Evolutionary conservation across 169 alveolate species (phyloP).

Genomic region (Plasmodium vinckei): DNA sequence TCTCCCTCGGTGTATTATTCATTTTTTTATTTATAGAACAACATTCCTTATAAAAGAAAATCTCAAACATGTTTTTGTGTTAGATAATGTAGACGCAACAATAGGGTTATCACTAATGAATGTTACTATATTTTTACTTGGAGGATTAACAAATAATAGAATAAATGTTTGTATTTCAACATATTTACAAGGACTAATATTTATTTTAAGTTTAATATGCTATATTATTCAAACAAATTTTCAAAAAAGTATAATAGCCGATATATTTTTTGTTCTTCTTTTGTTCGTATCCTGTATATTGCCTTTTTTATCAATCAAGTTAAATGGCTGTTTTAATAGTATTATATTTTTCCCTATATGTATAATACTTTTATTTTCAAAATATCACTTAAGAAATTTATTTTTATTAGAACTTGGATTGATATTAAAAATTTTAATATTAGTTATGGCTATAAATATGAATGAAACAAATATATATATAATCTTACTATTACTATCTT

Average conservation of each 20-base stretch:
- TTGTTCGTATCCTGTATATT: constrained; percentile 35
- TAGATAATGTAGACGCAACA: constrained; percentile 29
- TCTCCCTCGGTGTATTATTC: no score
- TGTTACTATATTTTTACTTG: constrained; percentile 36
- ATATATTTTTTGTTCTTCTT: constrained; percentile 29
- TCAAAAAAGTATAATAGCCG: constrained; percentile 14
- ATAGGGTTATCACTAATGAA: constrained; percentile 60
- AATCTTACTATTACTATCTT: constrained; percentile 5
- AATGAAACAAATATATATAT: constrained; percentile 28
- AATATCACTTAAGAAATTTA: constrained; percentile 49
- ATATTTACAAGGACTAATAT: constrained; percentile 51
- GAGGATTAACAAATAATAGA: constrained; percentile 36
- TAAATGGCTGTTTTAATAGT: constrained; percentile 59
- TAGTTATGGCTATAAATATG: constrained; percentile 32
- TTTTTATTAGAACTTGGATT: constrained; percentile 20
- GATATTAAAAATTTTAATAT: constrained; percentile 17
- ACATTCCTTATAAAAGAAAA: constrained; percentile 32
- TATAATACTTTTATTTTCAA: constrained; percentile 40
- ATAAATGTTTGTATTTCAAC: constrained; percentile 32
- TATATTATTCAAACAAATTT: constrained; percentile 32
- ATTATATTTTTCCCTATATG: constrained; percentile 34
- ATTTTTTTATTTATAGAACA: constrained; percentile 12
- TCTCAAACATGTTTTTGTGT: constrained; percentile 37
- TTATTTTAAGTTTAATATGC: constrained; percentile 60
- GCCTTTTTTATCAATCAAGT: constrained; percentile 40